phyloP scores from a whole-genome alignment of 495 filamentous ascomycete species.

The Bacidia rubella region DNA sequence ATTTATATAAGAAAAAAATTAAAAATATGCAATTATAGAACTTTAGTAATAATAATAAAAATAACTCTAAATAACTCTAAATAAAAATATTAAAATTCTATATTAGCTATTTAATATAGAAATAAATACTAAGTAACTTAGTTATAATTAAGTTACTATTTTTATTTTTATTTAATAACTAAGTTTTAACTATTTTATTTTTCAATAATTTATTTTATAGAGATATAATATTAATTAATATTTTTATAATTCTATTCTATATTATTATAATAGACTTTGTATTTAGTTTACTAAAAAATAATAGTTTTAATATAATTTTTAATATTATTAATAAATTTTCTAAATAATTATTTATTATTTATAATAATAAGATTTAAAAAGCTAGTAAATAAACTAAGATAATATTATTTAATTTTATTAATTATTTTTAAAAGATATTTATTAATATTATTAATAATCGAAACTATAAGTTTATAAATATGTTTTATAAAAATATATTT shows the following conservation, averaged over 20 bases:
- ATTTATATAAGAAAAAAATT: too few species aligned
- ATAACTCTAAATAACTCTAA: too few species aligned
- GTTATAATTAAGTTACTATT: too few species aligned
- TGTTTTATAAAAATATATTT: neutral
- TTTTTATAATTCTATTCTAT: neutral
- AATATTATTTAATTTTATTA: neutral
- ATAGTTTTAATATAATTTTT: neutral
- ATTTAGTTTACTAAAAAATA: neutral
- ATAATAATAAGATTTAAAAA: neutral
- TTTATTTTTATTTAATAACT: neutral
- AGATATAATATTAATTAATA: neutral
- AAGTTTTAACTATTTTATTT: neutral
- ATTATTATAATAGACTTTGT: slow-evolving; percentile 2
- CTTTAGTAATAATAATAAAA: too few species aligned
- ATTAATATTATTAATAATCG: neutral
- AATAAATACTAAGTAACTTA: too few species aligned
- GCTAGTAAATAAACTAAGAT: neutral
- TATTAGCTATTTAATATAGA: too few species aligned
- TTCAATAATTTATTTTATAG: neutral
- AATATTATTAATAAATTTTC: neutral
- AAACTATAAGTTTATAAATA: neutral
- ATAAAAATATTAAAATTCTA: too few species aligned
- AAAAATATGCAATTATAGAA: too few species aligned
- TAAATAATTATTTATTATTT: neutral
- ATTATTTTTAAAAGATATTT: neutral